Evolutionary conservation across 306 rosid species (phyloP).

Genomic region (Prunus dulcis): DNA sequence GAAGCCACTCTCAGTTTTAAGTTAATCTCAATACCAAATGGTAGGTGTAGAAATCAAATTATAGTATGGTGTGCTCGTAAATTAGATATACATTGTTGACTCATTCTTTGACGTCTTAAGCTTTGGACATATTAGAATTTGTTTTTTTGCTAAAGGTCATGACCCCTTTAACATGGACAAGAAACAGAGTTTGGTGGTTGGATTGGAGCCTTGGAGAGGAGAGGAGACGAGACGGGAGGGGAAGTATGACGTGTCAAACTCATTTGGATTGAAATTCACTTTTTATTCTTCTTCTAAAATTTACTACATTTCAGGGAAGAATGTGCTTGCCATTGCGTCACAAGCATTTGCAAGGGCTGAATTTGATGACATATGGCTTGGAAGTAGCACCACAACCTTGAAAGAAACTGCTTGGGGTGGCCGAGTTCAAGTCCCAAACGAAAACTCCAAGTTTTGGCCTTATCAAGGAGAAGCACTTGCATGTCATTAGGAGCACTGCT

Average conservation of each 20-base stretch:
- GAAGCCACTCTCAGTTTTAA: background rate
- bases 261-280: background rate
- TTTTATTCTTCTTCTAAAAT: background rate
- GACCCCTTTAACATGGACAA: background rate
- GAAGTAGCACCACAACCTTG: background rate
- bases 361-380: conserved; percentile 3
- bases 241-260: background rate
- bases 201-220: background rate
- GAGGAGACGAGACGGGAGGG: no score
- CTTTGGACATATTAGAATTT: background rate
- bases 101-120: background rate
- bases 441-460: background rate
- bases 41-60: background rate
- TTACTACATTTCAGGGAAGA: background rate
- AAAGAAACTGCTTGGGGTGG: background rate
- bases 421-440: background rate
- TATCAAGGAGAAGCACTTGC: background rate
- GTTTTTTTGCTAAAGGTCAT: background rate
- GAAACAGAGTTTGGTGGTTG: background rate
- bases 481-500: no score
- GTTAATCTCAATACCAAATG: background rate
- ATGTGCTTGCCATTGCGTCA: background rate
- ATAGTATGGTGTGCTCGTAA: background rate
- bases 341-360: background rate
- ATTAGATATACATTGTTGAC: no score